Conservation (phyloP, 345 rosid species). For the Diplotaxis tenuifolia region DNA sequence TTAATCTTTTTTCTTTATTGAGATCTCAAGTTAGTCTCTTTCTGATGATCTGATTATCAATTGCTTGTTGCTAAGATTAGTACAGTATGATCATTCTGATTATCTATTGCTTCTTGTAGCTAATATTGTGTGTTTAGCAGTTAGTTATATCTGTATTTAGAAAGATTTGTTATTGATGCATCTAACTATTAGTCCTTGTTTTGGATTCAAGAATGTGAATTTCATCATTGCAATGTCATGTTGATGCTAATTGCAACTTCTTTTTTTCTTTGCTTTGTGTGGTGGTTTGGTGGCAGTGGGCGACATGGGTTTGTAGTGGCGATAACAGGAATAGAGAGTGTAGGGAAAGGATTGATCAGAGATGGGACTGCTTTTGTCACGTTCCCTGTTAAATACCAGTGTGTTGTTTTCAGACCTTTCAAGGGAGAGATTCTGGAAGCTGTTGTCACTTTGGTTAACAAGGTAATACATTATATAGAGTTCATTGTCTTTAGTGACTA, state of each 20-base stretch:
- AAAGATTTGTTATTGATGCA: conserved; percentile 1
- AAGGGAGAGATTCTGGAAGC: conserved; percentile 93
- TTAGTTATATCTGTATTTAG: not conserved
- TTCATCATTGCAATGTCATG: conserved; percentile 1
- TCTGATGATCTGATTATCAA: not conserved
- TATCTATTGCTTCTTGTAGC: not conserved
- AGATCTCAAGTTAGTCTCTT: conserved; percentile 6
- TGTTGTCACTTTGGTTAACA: conserved; percentile 89
- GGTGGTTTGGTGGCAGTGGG: conserved; percentile 49
- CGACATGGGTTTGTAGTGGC: conserved; percentile 93
- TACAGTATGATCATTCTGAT: too few species aligned
- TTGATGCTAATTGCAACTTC: not conserved
- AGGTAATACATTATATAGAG: conserved; percentile 41
- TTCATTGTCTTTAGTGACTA: not conserved
- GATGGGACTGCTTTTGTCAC: conserved; percentile 91
- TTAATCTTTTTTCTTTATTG: not conserved
- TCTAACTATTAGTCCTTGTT: conserved; percentile 16
- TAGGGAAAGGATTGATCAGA: conserved; percentile 87
- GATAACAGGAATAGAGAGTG: conserved; percentile 70
- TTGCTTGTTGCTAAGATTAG: not conserved
- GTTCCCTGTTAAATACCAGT: conserved; percentile 79
- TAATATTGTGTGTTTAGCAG: not conserved
- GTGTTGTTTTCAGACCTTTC: conserved; percentile 88
- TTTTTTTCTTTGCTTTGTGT: not conserved
- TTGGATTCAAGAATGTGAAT: not conserved